Evolutionary conservation across 345 rosid genomes (phyloP), one percentile per base, ranked within the genome.

Genomic region (Ailanthus altissimus): DNA sequence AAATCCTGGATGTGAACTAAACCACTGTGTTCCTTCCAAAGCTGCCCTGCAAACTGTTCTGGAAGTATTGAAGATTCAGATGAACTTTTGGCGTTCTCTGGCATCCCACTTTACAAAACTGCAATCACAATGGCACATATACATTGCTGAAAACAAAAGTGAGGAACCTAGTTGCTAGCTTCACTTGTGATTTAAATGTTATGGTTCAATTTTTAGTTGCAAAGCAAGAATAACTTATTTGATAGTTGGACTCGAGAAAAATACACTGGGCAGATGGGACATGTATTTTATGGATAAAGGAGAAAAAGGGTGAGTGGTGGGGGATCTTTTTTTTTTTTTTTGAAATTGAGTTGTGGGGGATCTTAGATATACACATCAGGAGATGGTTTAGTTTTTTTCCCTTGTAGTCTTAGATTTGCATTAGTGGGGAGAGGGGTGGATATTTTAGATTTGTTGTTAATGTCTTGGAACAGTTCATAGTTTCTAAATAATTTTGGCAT

Each of bases 61-160:
- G 75, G 93, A 96, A 77, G 98, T 96, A 67, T 68, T 93, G 85
- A 88, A 86, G 82, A 86, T 96, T 77, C 97, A 96, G 81, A 89
- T 79, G 88, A 86, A 86, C 70, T 89, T 83, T 85, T 96, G 99
- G 99, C 90, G 94, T 63, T 81, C 81, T 71, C 82, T 91, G 58
- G 78, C 73, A 58, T 61, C 88, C 32, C 74, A 70, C 77, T 82
- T 80, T 45, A 43, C 74, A 74, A 86, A 83, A 54, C 83, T 96
- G 88, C 89, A 91, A 82, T 83, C 86, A 5, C 87, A 84, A 46
- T 86, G 90, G 94, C 86, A 79, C 76, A 49, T 79, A n/a, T 76
- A 75, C 76, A 57, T 75, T 59, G 45, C 63, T 12, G 78, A 87
- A 65, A 80, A 80, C 81, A 85, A 79, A 78, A 91, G 99, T 93